Base-by-base conservation (phyloP, 2,329 filamentous ascomycete species). In the Thelonectria blattea region DNA sequence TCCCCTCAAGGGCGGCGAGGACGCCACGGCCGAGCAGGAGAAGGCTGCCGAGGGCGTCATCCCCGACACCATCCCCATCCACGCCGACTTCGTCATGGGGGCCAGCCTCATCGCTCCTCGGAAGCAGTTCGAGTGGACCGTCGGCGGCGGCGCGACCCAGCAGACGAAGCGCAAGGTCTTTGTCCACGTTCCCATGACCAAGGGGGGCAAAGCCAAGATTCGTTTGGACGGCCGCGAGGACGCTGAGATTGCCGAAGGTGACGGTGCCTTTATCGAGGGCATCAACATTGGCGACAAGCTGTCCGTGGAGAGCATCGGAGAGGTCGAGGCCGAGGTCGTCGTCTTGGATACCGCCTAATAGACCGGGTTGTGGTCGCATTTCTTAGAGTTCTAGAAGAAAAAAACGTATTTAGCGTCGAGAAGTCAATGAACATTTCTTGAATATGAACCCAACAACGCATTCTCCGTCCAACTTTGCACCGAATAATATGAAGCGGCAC, bases 21-120 rank as follows among this genome's bases (percentile, higher is more conserved):
- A 86, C 5, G 89, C 89, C 5, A 85, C 83, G 0, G 73, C 76
- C 0, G 83, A 85, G 49, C 83, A 90, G 68, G 90, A 94, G 71
- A 82, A 82, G 63, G 84, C 81, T 7, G 88, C 86, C 1, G 82
- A 86, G 63, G 87, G 91, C 0, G 77, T 77, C 2, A 78, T 91
- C 18, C 78, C 83, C 1, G 83, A 80, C n/a, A 89, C 89, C 0
- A 96, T 96, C 64, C 91, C 91, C 8, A 89, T 96, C 56, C 90
- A 96, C 73, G 90, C 92, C 11, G 92, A 96, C 77, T 84, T 96
- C 52, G 87, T 90, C 61, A 95, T 96, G 91, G 87, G 85, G 37
- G 92, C 92, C 0, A 88, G 88, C 7, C 87, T 96, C 57, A 85
- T 96, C 56, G 83, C 81, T 8, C 87, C 90, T 0, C 82, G 83